Evolutionary conservation across 1,284 basidiomycete species (phyloP).

Genomic region (Sporisorium reilianum): DNA sequence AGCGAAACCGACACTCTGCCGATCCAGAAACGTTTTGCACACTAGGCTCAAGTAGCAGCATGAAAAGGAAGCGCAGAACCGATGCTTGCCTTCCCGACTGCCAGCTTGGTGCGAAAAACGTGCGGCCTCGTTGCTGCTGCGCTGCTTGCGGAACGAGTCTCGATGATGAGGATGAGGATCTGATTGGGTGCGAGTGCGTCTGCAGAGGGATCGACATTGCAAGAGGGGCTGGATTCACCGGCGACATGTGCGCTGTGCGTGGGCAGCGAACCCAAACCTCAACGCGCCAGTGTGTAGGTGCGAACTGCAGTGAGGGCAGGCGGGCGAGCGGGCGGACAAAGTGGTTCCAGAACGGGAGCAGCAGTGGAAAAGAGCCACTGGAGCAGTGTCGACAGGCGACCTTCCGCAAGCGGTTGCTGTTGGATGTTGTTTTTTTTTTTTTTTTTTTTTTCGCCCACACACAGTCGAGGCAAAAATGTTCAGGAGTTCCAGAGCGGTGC

Average conservation of each 20-base stretch:
- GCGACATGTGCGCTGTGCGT: background rate
- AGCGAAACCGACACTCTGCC: too few relatives aligned
- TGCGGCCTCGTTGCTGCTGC: background rate
- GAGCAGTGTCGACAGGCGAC: background rate
- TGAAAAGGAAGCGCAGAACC: background rate
- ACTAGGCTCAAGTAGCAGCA: background rate
- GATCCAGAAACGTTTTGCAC: too few relatives aligned
- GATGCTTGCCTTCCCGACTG: background rate
- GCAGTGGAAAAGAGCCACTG: background rate
- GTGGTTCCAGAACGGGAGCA: background rate
- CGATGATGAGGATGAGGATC: background rate
- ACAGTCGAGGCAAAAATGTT: too few relatives aligned
- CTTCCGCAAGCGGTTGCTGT: background rate
- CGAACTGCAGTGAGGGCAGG: too few relatives aligned
- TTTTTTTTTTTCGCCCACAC: too few relatives aligned
- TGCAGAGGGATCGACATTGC: background rate
- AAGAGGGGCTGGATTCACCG: constrained; percentile 1
- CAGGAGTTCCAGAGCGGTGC: too few relatives aligned
- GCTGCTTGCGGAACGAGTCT: too few relatives aligned
- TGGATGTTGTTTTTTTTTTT: background rate
- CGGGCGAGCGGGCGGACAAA: background rate
- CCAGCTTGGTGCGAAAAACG: background rate
- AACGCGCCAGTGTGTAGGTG: too few relatives aligned
- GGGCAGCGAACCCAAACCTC: too few relatives aligned
- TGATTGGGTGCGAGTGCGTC: background rate